Base-by-base conservation (phyloP, 2,329 filamentous ascomycete species). In the Fusarium camptoceras region DNA sequence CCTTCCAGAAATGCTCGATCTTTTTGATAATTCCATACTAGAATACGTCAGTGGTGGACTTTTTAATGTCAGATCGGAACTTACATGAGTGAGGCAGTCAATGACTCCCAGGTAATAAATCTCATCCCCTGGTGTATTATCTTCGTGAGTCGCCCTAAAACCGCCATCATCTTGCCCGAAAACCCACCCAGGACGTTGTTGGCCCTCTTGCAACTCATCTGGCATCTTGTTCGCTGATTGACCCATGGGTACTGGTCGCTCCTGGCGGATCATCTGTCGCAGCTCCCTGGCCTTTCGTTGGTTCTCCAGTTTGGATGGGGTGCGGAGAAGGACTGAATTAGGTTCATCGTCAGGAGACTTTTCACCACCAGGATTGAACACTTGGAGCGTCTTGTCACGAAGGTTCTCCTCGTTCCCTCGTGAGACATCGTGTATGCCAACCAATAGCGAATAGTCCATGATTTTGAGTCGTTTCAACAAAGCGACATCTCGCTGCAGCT, bases 61-160 rank as follows among this genome's bases (percentile, higher is more conserved):
- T 3, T 42, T 30, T 20, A 46, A 42, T 44, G 59, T 37, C 44
- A 27, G 46, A 16, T 6, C 24, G 9, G 34, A 55, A 88, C 93
- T 89, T 87, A 97, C 94, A 79, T 98, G 94, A 75, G 96, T 99
- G 75, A 99, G 85, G 80, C 96, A 99, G 81, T 99, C 96, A 79
- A 99, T 99, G 75, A 99, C 97, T 37, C 96, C 97, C 10, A 99
- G 88, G 78, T 99, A 99, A 81, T 99, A 99, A 43, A 99, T 94
- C 81, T 97, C 94, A 57, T 98, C 93, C 3, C 92, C 94, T 3
- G 92, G 89, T 18, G 84, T 83, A 68, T 97, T 92, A 80, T 97
- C 90, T 79, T 98, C 94, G 77, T 98, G 94, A 2, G 96, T 98
- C 15, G 96, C 95, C 73, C 91, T 87, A 81, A 98, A 94, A 5